Conservation (phyloP, 2,329 filamentous ascomycete species). For the Pseudogymnoascus sp. region DNA sequence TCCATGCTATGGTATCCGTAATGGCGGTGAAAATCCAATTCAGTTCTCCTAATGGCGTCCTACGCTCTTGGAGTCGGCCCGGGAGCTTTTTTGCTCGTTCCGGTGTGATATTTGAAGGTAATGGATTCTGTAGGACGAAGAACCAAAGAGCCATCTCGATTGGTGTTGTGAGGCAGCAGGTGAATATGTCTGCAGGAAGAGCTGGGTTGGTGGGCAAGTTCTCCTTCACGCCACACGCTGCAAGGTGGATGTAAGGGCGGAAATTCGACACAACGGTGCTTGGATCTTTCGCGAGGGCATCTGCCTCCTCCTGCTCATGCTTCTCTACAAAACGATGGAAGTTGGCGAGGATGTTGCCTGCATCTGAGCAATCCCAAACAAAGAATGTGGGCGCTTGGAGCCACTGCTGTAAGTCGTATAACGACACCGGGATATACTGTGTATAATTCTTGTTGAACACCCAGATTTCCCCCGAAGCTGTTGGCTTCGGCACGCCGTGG, state of each 20-base stretch:
- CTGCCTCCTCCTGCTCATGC: slow-evolving; percentile 81
- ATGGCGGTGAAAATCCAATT: slow-evolving; percentile 99
- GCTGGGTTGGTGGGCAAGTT: slow-evolving; percentile 91
- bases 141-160: slow-evolving; percentile 97
- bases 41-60: slow-evolving; percentile 88
- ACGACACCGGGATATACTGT: slow-evolving; percentile 92
- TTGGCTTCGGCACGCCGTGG: slow-evolving; percentile 92
- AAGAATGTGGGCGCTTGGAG: slow-evolving; percentile 91
- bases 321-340: slow-evolving; percentile 93
- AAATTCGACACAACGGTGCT: slow-evolving; percentile 71
- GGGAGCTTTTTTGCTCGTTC: slow-evolving; percentile 84
- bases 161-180: slow-evolving; percentile 88
- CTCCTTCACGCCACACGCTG: slow-evolving; percentile 83
- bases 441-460: slow-evolving; percentile 99
- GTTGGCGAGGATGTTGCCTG: slow-evolving; percentile 89
- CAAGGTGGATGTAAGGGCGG: slow-evolving; percentile 73
- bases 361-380: slow-evolving; percentile 96
- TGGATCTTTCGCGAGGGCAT: slow-evolving; percentile 66
- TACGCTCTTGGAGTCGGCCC: slow-evolving; percentile 81
- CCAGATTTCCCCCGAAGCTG: slow-evolving; percentile 94
- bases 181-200: slow-evolving; percentile 90
- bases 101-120: slow-evolving; percentile 58
- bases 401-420: slow-evolving; percentile 94
- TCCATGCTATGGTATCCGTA: slow-evolving; percentile 98
- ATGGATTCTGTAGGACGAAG: slow-evolving; percentile 79